These are phyloP conservation scores for Silene latifolia DNA, from an alignment of 148 eudicot species.

Conservation along the genomic window DNA sequence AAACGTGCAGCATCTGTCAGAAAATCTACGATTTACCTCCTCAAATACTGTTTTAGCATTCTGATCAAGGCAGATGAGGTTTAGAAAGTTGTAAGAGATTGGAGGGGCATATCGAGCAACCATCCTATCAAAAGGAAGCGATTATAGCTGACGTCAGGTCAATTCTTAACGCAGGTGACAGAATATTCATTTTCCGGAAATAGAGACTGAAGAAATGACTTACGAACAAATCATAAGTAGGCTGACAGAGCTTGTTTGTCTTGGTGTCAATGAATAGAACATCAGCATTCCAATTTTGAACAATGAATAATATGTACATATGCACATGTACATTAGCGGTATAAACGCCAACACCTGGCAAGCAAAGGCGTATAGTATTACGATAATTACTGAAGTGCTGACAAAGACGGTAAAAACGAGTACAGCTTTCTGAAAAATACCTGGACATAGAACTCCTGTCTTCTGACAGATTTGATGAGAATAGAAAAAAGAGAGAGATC, in stretches of 20 bases:
- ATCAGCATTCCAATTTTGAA: slow-evolving; percentile 80
- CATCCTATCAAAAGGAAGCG: slow-evolving; percentile 52
- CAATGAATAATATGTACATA: slow-evolving; percentile 83
- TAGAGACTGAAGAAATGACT: slow-evolving; percentile 30
- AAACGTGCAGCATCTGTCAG: not conserved
- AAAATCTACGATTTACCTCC: slow-evolving; percentile 38
- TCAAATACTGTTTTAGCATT: slow-evolving; percentile 72
- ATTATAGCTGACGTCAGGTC: not conserved
- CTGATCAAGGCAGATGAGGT: slow-evolving; percentile 64
- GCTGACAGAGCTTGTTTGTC: slow-evolving; percentile 89
- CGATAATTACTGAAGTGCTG: not conserved
- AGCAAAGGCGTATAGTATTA: not conserved
- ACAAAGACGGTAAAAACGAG: not conserved
- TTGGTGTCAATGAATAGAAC: slow-evolving; percentile 84
- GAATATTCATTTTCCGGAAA: not conserved
- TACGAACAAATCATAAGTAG: slow-evolving; percentile 96
- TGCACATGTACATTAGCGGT: slow-evolving; percentile 89
- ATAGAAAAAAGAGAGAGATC: slow-evolving; percentile 35
- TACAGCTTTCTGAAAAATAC: slow-evolving; percentile 34
- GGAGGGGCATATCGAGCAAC: slow-evolving; percentile 98
- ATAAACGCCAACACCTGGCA: slow-evolving; percentile 76
- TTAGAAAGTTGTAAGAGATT: slow-evolving; percentile 78
- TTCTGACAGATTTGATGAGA: slow-evolving; percentile 64
- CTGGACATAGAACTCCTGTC: slow-evolving; percentile 83
- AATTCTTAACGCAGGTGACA: too few relatives aligned